These are phyloP conservation scores for Thozetella sp. DNA, from an alignment of 495 filamentous ascomycete genomes.

Conservation along the genomic window DNA sequence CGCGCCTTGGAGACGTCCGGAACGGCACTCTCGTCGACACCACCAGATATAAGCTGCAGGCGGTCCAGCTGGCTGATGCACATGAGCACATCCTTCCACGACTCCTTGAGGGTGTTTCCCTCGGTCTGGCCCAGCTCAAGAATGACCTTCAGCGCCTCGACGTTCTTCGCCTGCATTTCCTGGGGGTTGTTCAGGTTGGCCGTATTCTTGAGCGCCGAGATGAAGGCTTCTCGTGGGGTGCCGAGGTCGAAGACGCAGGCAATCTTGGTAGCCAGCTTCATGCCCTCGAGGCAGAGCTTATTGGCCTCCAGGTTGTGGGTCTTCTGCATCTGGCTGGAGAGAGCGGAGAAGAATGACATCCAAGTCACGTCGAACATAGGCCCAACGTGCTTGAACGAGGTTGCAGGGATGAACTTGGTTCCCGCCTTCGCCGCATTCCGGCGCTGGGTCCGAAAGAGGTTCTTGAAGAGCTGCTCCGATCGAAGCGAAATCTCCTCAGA, in stretches of 20 bases:
- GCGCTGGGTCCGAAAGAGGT: constrained; percentile 82
- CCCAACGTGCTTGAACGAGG: constrained; percentile 90
- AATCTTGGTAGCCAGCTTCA: constrained; percentile 89
- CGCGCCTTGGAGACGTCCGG: constrained; percentile 90
- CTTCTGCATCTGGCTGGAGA: constrained; percentile 90
- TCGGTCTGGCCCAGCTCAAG: constrained; percentile 91
- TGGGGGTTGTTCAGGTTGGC: constrained; percentile 94
- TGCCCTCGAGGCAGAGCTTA: constrained; percentile 88
- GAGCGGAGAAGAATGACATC: constrained; percentile 97
- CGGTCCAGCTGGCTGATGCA: constrained; percentile 96
- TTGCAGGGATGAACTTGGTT: constrained; percentile 84
- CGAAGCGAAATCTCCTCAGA: constrained; percentile 82
- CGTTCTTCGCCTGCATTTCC: constrained; percentile 95
- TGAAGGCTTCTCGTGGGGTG: constrained; percentile 89
- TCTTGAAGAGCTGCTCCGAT: constrained; percentile 82
- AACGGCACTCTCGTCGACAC: constrained; percentile 88
- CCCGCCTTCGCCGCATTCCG: constrained; percentile 70
- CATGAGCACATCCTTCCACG: constrained; percentile 93
- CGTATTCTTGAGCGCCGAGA: constrained; percentile 88
- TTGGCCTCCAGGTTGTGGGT: constrained; percentile 90
- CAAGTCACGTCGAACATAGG: constrained; percentile 99
- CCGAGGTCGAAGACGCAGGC: constrained; percentile 92
- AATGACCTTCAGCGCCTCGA: constrained; percentile 88
- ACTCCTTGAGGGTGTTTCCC: constrained; percentile 83
- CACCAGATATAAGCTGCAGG: constrained; percentile 90